Evolutionary conservation across 192 early-diverging fungal species (phyloP), one percentile per base, ranked within the genome.

Genomic region (Coemansia reversa): DNA sequence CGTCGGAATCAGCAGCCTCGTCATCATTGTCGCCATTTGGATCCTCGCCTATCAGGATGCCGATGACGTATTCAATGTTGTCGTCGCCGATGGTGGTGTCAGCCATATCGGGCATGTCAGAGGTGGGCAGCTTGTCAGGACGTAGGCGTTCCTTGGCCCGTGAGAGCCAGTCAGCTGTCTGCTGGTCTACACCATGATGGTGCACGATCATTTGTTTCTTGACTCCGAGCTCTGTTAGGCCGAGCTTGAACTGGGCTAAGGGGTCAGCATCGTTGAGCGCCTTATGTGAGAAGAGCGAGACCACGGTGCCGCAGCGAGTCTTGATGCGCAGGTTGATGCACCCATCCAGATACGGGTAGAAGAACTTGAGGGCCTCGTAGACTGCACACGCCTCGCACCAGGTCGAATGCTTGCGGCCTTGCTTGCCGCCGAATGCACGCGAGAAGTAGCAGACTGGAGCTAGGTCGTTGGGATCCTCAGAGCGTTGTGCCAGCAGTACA

Each of bases 321-420:
- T 71, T 56, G 7, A 76, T 63, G 0, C 30, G 42, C 23, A 27
- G 29, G 54, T 71, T 71, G 7, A 16, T 42, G 7, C 69, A 67
- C 0, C 75, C 62, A 27, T 72, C 75, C 0, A 77, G 42, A 42
- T 65, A 71, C 0, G 65, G 52, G 55, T 68, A 77, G 39, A 77
- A 72, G 24, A 60, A 29, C n/a, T 58, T 58, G 19, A 66, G 66
- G 0, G 69, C 51, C 33, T 63, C 51, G 4, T 60, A 39, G 0
- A 68, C 61, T 0, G 68, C 69, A 11, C 52, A 65, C 0, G 65
- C 64, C 60, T 77, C 69, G 5, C 61, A 29, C 60, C 63, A 77
- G 1, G 63, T 62, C 3, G 65, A 60, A 18, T 66, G 69, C 7
- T 56, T 56, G 6, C 69, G 27, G 27, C 27, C 27, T 27, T 27